These are phyloP conservation scores for Coniochaeta sp. DNA, from an alignment of 2,329 filamentous ascomycete genomes.

Conservation along the genomic window DNA sequence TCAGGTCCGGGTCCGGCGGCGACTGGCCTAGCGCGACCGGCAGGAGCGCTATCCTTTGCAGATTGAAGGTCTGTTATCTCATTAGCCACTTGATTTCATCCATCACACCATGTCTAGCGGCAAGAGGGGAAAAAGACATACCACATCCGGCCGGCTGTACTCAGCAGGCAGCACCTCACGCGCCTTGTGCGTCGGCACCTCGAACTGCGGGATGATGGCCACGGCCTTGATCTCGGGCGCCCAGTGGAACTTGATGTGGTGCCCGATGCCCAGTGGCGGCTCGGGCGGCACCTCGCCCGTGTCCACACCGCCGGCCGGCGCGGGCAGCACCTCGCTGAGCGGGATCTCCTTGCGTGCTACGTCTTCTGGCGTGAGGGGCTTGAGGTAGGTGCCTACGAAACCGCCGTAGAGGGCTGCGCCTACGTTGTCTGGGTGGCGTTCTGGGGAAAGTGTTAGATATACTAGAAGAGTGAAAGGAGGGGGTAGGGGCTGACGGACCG, in stretches of 20 bases:
- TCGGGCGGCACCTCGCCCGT: slow-evolving; percentile 80
- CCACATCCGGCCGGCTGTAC: slow-evolving; percentile 77
- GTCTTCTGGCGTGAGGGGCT: slow-evolving; percentile 83
- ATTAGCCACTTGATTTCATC: slow-evolving; percentile 6
- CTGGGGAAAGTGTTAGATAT: slow-evolving; percentile 25
- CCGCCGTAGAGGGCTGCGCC: slow-evolving; percentile 92
- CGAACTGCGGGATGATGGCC: slow-evolving; percentile 91
- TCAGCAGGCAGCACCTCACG: slow-evolving; percentile 73
- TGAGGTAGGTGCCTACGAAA: slow-evolving; percentile 94
- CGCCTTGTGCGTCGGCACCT: slow-evolving; percentile 89
- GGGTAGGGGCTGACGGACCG: slow-evolving; percentile 35
- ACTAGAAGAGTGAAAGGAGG: slow-evolving; percentile 7
- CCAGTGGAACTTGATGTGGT: slow-evolving; percentile 95
- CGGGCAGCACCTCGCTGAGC: slow-evolving; percentile 83
- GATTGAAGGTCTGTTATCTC: slow-evolving; percentile 66
- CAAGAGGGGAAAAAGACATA: slow-evolving; percentile 33
- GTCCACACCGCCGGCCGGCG: slow-evolving; percentile 83
- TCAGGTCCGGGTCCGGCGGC: slow-evolving; percentile 85
- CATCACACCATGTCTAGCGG: too few species aligned
- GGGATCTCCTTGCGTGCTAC: slow-evolving; percentile 89
- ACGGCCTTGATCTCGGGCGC: slow-evolving; percentile 92
- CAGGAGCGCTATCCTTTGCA: slow-evolving; percentile 86
- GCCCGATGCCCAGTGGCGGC: slow-evolving; percentile 87
- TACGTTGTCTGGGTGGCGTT: slow-evolving; percentile 90
- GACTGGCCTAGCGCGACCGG: slow-evolving; percentile 84